Evolutionary conservation across 169 alveolate genomes (phyloP), one percentile per base, ranked within the genome.

Genomic region (Toxoplasma gondii): DNA sequence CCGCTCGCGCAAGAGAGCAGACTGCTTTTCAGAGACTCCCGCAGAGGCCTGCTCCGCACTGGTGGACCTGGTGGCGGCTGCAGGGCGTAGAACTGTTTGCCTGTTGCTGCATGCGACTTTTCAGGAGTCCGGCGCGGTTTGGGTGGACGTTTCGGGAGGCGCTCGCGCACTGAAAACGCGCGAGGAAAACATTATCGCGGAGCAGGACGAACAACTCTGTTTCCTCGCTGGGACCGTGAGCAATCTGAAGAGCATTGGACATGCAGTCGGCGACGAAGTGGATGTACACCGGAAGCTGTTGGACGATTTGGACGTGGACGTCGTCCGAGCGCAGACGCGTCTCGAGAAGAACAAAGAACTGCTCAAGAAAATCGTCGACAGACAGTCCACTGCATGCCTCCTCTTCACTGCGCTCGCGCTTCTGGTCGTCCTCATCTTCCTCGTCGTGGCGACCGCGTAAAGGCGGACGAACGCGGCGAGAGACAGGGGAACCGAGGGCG

Each of bases 201-300:
- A 7, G 41, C 90, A 82, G 41, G 90, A 82, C 38, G 90, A 36
- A 31, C 90, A 82, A 38, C 67, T 82, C 16, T 16, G 64, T 43
- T 38, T 82, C 27, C 90, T 82, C 53, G 90, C 38, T 2, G 64
- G 67, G 67, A 82, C 90, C 1, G 90, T 82, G 90, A 43, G 90
- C 64, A 82, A 82, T 36, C 38, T 82, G 90, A 82, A 82, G 64
- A 16, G 39, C 38, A 36, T 82, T 12, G 90, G 90, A 7, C 64
- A 41, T 22, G 38, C 54, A 0, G 64, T 82, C 38, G 90, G 90
- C 44, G 90, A 82, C 34, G 90, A 82, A 31, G 64, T 82, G 64
- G 90, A 82, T 12, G 90, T 38, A 1, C 90, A 82, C 90, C 90
- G 64, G 19, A 12, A 41, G 67, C 39, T 82, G 67, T 31, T 82